Conservation (phyloP, 257 asterid species). For the Coffea canephora region DNA sequence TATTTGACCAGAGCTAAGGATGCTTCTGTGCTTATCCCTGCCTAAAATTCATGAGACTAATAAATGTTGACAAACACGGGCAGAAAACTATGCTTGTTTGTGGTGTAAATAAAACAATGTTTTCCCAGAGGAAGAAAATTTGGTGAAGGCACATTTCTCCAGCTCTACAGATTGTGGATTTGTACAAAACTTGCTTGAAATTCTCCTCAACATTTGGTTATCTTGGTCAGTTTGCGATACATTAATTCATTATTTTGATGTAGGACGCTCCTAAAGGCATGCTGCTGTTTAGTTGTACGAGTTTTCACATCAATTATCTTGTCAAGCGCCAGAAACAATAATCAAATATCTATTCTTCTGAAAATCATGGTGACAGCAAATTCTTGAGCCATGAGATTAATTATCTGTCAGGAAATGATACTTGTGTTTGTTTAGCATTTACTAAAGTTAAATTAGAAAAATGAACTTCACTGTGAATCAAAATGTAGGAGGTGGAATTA, state of each 20-base stretch:
- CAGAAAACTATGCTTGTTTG: background rate
- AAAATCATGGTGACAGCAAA: background rate
- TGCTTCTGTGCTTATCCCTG: background rate
- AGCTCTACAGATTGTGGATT: background rate
- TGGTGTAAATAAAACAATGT: background rate
- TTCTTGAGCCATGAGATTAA: background rate
- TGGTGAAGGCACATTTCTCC: background rate
- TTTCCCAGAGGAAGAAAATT: background rate
- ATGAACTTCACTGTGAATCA: background rate
- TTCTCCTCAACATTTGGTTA: background rate
- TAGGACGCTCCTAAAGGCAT: background rate
- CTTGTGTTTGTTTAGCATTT: background rate
- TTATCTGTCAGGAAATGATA: no score
- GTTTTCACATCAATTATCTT: background rate
- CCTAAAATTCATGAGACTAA: background rate
- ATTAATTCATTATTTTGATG: background rate
- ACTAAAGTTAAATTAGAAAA: background rate
- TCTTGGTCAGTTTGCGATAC: background rate
- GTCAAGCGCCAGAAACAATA: background rate
- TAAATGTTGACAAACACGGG: background rate
- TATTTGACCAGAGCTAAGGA: background rate
- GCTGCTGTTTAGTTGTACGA: background rate
- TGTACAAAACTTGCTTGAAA: background rate
- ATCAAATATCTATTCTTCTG: background rate
- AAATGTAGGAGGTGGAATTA: conserved; percentile 6